Conservation (phyloP, 2,329 filamentous ascomycete species). For the Arthrobotrys sphaeroides region DNA sequence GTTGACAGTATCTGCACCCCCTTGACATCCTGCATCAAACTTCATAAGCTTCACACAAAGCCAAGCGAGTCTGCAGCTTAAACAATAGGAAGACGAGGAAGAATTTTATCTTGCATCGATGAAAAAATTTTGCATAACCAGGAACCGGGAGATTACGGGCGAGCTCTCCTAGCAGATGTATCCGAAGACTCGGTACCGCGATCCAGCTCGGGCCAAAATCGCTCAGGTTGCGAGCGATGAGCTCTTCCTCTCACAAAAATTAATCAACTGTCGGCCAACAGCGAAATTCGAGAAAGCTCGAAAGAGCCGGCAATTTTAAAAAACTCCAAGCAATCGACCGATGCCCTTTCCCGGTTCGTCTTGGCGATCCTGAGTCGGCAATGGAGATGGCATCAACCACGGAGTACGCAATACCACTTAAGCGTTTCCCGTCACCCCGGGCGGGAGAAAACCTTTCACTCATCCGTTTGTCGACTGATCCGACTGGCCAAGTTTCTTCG, state of each 20-base stretch:
- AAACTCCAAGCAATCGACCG: background rate
- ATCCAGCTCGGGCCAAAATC: conserved; percentile 10
- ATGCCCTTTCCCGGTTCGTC: background rate
- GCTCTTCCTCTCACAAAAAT: conserved; percentile 15
- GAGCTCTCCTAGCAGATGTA: conserved; percentile 34
- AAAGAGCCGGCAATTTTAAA: conserved; percentile 33
- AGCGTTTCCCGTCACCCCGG: conserved; percentile 24
- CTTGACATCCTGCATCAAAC: background rate
- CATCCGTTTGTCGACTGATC: conserved; percentile 29
- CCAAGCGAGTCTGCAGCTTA: background rate
- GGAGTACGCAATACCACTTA: conserved; percentile 33
- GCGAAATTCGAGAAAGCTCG: background rate
- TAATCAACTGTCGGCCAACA: background rate
- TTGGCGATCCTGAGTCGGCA: conserved; percentile 27
- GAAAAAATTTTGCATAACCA: conserved; percentile 17
- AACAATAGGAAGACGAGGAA: background rate
- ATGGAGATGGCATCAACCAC: conserved; percentile 19
- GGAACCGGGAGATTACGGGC: conserved; percentile 23
- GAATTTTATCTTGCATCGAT: background rate
- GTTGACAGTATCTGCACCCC: conserved; percentile 19
- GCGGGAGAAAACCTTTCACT: background rate
- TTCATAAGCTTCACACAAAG: background rate
- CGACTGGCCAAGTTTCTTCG: conserved; percentile 40
- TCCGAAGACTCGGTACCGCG: conserved; percentile 12
- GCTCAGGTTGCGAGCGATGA: conserved; percentile 28